Conservation (phyloP, 257 asterid species). For the Echites panduratus region DNA sequence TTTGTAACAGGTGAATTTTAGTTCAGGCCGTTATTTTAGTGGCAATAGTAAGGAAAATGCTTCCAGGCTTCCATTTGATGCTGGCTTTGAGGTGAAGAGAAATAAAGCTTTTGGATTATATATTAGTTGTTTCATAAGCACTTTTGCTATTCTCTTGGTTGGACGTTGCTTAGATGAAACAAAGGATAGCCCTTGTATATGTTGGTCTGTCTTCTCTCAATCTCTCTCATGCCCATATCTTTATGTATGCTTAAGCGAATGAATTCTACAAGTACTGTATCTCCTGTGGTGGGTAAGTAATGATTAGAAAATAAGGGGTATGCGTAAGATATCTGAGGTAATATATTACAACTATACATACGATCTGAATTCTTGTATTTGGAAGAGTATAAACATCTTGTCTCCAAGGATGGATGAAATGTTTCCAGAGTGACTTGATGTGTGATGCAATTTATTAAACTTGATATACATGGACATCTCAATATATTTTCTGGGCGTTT, state of each 20-base stretch:
- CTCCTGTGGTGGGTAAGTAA: not conserved
- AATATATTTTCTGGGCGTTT: not conserved
- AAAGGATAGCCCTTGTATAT: not conserved
- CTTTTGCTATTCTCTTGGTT: not conserved
- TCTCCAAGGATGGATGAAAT: not conserved
- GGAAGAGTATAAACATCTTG: not conserved
- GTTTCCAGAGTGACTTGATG: not conserved
- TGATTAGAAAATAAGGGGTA: not conserved
- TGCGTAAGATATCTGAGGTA: constrained; percentile 1
- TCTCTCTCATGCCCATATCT: not conserved
- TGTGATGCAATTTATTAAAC: not conserved
- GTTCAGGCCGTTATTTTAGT: constrained; percentile 87
- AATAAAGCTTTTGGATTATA: constrained; percentile 3
- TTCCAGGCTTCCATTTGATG: constrained; percentile 86
- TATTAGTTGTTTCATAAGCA: not conserved
- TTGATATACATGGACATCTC: not conserved
- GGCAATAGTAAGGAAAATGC: constrained; percentile 51
- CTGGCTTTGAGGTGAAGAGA: constrained; percentile 80
- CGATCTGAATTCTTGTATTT: not conserved
- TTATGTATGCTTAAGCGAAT: not conserved
- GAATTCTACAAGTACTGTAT: not conserved
- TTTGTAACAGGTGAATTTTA: constrained; percentile 75
- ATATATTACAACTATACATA: not conserved
- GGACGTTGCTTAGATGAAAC: not conserved
- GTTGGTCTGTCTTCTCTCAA: not conserved